Evolutionary conservation across 108 stramenopile species (phyloP), one percentile per base, ranked within the genome.

Genomic region (Conticribra weissflogii): DNA sequence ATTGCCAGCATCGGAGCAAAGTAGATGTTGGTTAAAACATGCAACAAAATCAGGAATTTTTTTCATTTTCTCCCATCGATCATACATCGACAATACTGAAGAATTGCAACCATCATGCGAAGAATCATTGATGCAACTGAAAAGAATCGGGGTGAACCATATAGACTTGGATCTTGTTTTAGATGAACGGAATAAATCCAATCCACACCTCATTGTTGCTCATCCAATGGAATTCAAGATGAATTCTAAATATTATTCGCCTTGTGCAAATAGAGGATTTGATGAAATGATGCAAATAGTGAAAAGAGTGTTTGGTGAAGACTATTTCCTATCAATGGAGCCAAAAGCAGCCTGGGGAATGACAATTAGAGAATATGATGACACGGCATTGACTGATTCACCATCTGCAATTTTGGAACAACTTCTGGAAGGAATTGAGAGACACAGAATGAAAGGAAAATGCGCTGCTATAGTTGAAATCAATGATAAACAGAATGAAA

Each of bases 141-240:
- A 69, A 19, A 16, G 17, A 17, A 60, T 69, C 33, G 58, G 58
- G 0, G 68, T 69, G 19, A 59, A 69, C 19, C 57, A 60, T 32
- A 3, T 69, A 2, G 68, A 69, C 60, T 18, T 69, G 17, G 68
- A 69, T 69, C 41, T 69, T 15, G 68, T 69, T 46, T 8, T 69
- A 2, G 29, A 56, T 0, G 54, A 66, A n/a, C 27, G 36, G 16
- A 16, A 54, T 41, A 33, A 17, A 12, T 30, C 4, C n/a, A 66
- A 66, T 32, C 16, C 14, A 16, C 57, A 23, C 0, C 32, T 69
- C 8, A 17, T 60, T 3, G 58, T 69, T 0, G 68, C 68, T 3
- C 68, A 69, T 69, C 68, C 68, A 22, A 69, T 69, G 68, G 68
- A 69, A 31, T 69, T 44, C 44, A 69, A 69, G 21, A 14, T 1